phyloP scores from a whole-genome alignment of 2,329 filamentous ascomycete genomes.

The Colletotrichum noveboracense region DNA sequence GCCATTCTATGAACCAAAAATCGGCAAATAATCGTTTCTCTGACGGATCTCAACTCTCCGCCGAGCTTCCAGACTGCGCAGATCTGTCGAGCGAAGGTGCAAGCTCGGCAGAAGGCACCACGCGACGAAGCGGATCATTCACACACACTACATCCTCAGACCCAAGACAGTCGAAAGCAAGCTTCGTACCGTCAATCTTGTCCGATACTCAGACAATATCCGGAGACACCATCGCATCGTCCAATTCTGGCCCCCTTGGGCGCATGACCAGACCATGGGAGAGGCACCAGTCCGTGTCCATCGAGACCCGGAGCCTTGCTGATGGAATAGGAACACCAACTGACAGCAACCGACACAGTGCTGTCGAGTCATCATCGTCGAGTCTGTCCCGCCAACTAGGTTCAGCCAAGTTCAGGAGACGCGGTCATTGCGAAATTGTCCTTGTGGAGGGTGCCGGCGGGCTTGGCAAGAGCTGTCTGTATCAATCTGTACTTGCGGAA shows the following conservation, averaged over 20 bases:
- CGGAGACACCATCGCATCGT: constrained; percentile 53
- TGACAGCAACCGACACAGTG: constrained; percentile 48
- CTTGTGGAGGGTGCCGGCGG: constrained; percentile 66
- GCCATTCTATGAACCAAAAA: constrained; percentile 57
- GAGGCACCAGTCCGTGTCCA: constrained; percentile 54
- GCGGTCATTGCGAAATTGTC: constrained; percentile 68
- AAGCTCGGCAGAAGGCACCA: constrained; percentile 60
- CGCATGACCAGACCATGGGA: constrained; percentile 54
- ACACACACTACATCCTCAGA: constrained; percentile 50
- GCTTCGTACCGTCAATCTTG: constrained; percentile 44
- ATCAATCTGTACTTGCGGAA: constrained; percentile 67
- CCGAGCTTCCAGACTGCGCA: constrained; percentile 50
- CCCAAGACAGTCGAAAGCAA: constrained; percentile 40
- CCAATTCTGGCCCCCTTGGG: constrained; percentile 42
- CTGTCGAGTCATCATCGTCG: constrained; percentile 50
- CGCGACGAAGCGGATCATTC: constrained; percentile 55
- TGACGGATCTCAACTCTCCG: constrained; percentile 59
- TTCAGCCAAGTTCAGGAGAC: constrained; percentile 62
- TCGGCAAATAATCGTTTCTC: constrained; percentile 52
- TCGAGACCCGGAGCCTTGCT: constrained; percentile 51
- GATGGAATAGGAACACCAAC: constrained; percentile 44
- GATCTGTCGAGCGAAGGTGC: constrained; percentile 65
- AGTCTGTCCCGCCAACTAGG: constrained; percentile 61
- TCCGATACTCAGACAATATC: constrained; percentile 46
- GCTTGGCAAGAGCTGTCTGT: constrained; percentile 69